Conservation (phyloP, 176 grass and related monocot species). For the Bonia amplexicaulis region DNA sequence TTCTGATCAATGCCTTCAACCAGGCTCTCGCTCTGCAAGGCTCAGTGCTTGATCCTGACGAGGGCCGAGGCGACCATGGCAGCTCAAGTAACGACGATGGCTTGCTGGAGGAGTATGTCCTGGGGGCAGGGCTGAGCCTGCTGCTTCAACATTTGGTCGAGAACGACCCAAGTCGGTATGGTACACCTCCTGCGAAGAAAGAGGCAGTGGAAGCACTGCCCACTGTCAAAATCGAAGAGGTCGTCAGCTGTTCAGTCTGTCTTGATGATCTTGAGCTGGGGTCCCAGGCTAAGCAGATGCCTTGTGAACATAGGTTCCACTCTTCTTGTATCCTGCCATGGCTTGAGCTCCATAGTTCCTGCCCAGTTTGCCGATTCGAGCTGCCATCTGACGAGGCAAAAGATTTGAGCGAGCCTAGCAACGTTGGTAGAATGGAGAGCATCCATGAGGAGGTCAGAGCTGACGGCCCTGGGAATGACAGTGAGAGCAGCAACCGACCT, state of each 20-base stretch:
- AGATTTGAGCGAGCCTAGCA: conserved; percentile 54
- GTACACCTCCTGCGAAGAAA: conserved; percentile 82
- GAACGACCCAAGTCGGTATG: conserved; percentile 62
- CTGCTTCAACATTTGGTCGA: conserved; percentile 91
- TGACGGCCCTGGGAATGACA: conserved; percentile 21
- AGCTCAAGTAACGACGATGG: conserved; percentile 32
- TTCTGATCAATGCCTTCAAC: conserved; percentile 79
- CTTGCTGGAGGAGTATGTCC: conserved; percentile 71
- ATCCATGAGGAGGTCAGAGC: conserved; percentile 25
- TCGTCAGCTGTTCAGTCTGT: conserved; percentile 79
- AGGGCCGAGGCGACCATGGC: conserved; percentile 29
- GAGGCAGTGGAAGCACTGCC: conserved; percentile 72
- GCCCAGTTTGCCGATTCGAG: conserved; percentile 85
- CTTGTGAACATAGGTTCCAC: conserved; percentile 93
- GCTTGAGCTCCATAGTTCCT: conserved; percentile 95
- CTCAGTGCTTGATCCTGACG: conserved; percentile 47
- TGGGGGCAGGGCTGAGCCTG: conserved; percentile 71
- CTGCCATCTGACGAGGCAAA: conserved; percentile 67
- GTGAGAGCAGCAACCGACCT: conserved; percentile 48
- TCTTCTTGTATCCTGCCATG: conserved; percentile 77
- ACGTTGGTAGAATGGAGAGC: conserved; percentile 28
- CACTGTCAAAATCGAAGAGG: conserved; percentile 63
- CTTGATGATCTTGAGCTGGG: conserved; percentile 85
- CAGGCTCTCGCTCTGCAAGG: conserved; percentile 70
- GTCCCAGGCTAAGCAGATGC: conserved; percentile 76